These are phyloP conservation scores for Penicillium digitatum DNA, from an alignment of 2,329 filamentous ascomycete species.

Conservation along the genomic window DNA sequence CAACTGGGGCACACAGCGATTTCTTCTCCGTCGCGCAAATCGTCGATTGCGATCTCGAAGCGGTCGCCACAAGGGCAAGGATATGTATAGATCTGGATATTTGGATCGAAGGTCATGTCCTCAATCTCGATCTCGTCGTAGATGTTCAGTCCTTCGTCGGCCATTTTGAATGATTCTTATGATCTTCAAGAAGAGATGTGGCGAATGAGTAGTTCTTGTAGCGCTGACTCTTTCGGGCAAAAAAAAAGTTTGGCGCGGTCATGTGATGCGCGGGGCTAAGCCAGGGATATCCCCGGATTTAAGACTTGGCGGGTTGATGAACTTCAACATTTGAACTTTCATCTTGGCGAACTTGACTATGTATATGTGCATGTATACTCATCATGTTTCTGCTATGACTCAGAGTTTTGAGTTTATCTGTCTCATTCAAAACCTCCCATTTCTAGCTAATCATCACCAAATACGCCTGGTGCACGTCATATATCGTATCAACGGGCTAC, in stretches of 20 bases:
- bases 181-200: neutral
- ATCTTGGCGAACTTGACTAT: neutral
- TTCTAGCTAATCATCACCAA: neutral
- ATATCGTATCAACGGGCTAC: neutral
- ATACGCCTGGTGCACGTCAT: neutral
- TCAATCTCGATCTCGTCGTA: constrained; percentile 99
- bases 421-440: neutral
- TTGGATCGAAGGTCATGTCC: constrained; percentile 87
- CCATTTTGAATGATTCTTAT: constrained; percentile 45
- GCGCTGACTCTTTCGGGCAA: constrained; percentile 8
- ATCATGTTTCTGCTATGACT: neutral
- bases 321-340: neutral
- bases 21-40: constrained; percentile 83
- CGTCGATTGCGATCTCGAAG: constrained; percentile 83
- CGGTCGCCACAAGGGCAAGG: constrained; percentile 96
- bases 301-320: neutral
- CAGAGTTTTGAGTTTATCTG: too few relatives aligned
- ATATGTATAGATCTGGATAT: constrained; percentile 85
- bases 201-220: neutral
- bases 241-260: constrained; percentile 27
- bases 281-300: constrained; percentile 1
- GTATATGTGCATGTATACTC: neutral
- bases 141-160: constrained; percentile 65
- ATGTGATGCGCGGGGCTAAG: constrained; percentile 27
- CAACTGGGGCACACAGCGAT: constrained; percentile 98